Evolutionary conservation across 352 stramenopile species (phyloP).

Genomic region (Phytophthora pluvialis): DNA sequence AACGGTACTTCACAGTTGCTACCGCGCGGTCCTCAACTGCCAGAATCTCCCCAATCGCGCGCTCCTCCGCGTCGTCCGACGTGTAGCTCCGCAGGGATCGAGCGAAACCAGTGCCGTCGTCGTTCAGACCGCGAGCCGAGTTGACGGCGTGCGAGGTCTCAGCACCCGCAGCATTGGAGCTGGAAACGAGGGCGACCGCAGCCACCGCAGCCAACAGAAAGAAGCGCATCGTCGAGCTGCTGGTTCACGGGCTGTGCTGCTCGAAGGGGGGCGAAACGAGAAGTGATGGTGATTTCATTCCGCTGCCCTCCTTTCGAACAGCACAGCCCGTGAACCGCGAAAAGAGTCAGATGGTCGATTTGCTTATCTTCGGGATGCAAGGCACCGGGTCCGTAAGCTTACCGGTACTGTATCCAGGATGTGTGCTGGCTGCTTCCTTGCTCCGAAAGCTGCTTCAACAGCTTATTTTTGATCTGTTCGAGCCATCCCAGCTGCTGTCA

Average conservation of each 20-base stretch:
- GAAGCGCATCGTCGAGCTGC: conserved; percentile 12
- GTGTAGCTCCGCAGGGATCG: conserved; percentile 8
- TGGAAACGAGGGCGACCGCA: conserved; percentile 9
- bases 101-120: neutral
- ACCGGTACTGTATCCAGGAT: too few relatives aligned
- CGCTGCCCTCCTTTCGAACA: neutral
- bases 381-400: neutral
- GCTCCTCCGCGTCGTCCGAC: conserved; percentile 11
- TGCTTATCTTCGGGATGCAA: conserved; percentile 25
- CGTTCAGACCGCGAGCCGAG: neutral
- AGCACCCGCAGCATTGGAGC: conserved; percentile 3
- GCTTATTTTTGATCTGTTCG: neutral
- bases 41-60: neutral
- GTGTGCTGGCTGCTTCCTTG: too few relatives aligned
- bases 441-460: too few relatives aligned
- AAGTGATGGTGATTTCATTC: conserved; percentile 9
- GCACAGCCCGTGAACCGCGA: conserved; percentile 13
- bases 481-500: neutral
- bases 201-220: conserved; percentile 9
- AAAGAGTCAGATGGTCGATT: conserved; percentile 21
- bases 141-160: neutral
- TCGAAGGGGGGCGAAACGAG: conserved; percentile 1
- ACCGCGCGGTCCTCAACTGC: neutral
- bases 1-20: neutral
- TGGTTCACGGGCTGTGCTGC: neutral